phyloP scores from a whole-genome alignment of 106 monocot species.

The Cymbidium sinense region DNA sequence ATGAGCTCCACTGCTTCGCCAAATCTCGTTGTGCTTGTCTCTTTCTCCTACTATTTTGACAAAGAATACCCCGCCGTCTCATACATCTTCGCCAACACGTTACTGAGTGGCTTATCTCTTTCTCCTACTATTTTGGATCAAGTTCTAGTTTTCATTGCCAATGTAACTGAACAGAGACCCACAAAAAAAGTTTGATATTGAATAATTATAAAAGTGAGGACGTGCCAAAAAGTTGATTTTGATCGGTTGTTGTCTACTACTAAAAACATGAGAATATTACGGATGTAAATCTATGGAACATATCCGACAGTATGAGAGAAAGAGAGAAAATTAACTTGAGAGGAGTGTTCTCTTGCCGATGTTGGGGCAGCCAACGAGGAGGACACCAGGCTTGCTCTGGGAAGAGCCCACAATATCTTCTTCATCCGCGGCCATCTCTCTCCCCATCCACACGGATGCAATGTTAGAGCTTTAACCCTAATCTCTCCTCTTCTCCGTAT shows the following conservation, averaged over 20 bases:
- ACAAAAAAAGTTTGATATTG: neutral
- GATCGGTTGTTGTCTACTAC: neutral
- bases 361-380: conserved; percentile 72
- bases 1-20: conserved; percentile 62
- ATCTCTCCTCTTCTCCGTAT: neutral
- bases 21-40: conserved; percentile 59
- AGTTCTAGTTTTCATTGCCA: neutral
- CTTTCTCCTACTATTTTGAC: too few relatives aligned
- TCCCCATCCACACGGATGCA: conserved; percentile 2
- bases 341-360: conserved; percentile 93
- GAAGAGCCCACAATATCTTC: conserved; percentile 18
- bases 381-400: conserved; percentile 69
- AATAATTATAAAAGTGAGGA: neutral
- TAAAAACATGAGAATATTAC: neutral
- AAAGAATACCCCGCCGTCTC: conserved; percentile 38
- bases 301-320: neutral
- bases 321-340: conserved; percentile 41
- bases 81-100: too few relatives aligned
- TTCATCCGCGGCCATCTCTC: conserved; percentile 11
- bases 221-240: neutral
- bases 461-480: neutral
- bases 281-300: neutral
- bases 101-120: too few relatives aligned
- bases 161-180: neutral
- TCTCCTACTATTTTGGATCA: neutral